phyloP scores from a whole-genome alignment of 768 basidiomycete species.

The Boletus eberwhitei region DNA sequence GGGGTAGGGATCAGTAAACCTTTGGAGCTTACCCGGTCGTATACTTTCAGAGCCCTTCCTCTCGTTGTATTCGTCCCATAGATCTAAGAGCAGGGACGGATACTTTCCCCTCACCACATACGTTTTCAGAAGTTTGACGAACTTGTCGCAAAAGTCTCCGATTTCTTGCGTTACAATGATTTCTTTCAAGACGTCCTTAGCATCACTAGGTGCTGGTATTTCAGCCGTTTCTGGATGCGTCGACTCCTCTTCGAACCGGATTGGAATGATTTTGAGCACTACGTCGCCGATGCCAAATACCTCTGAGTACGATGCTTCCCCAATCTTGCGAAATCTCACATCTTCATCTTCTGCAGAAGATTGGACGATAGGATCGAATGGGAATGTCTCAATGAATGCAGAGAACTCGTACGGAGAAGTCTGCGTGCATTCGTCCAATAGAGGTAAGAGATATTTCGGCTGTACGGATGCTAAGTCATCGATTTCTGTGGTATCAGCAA shows the following conservation, averaged over 20 bases:
- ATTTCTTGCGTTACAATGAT: conserved; percentile 73
- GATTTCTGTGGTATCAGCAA: conserved; percentile 47
- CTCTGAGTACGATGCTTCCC: conserved; percentile 96
- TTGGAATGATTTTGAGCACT: conserved; percentile 87
- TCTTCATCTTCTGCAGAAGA: conserved; percentile 29
- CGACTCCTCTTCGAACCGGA: conserved; percentile 49
- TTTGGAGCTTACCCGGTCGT: conserved; percentile 63
- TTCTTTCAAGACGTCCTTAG: conserved; percentile 76
- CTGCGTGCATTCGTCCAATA: conserved; percentile 73
- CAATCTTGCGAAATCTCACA: conserved; percentile 73
- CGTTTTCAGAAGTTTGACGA: conserved; percentile 75
- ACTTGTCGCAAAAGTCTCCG: conserved; percentile 73
- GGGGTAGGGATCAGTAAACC: neutral
- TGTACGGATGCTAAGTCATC: conserved; percentile 40
- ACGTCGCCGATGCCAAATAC: conserved; percentile 89
- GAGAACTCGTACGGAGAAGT: conserved; percentile 71
- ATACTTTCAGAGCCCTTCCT: conserved; percentile 79
- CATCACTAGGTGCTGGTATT: conserved; percentile 67
- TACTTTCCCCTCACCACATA: conserved; percentile 87
- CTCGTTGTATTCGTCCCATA: conserved; percentile 85
- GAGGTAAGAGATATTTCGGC: conserved; percentile 56
- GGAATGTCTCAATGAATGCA: conserved; percentile 78
- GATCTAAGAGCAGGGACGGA: conserved; percentile 67
- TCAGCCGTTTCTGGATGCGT: conserved; percentile 40
- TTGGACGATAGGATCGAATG: conserved; percentile 64